phyloP scores from a whole-genome alignment of 768 basidiomycete genomes.

The Termitomyces sp. region DNA sequence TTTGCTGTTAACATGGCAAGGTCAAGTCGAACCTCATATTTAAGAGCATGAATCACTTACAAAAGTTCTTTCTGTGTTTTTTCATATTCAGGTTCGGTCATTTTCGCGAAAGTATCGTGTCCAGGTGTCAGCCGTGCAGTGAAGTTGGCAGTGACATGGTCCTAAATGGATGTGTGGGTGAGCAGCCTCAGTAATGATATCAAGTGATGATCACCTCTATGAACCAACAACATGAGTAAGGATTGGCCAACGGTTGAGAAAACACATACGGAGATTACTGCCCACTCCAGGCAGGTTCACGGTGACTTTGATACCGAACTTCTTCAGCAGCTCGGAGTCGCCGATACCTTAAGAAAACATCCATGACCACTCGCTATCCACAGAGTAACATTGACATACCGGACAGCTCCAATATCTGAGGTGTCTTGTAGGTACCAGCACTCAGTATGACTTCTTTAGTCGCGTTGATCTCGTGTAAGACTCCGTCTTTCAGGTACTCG shows the following conservation, averaged over 20 bases:
- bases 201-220: no score
- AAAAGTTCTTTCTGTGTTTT: neutral
- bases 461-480: neutral
- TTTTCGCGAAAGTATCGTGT: neutral
- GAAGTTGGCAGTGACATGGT: neutral
- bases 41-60: neutral
- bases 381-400: no score
- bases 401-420: no score
- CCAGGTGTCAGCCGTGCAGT: neutral
- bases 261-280: constrained; percentile 17
- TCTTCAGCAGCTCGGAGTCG: constrained; percentile 4
- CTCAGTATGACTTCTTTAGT: no score
- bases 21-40: neutral
- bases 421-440: no score
- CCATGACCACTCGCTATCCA: no score
- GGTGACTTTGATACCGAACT: constrained; percentile 2
- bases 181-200: no score
- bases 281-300: constrained; percentile 14
- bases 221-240: no score
- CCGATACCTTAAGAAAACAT: constrained; percentile 10
- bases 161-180: neutral
- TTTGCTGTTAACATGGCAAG: neutral
- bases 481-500: constrained; percentile 11
- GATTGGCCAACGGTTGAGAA: no score
- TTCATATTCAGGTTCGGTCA: neutral